Evolutionary conservation across 805 yeast genomes (phyloP).

Genomic region (Yarrowia divulgata): DNA sequence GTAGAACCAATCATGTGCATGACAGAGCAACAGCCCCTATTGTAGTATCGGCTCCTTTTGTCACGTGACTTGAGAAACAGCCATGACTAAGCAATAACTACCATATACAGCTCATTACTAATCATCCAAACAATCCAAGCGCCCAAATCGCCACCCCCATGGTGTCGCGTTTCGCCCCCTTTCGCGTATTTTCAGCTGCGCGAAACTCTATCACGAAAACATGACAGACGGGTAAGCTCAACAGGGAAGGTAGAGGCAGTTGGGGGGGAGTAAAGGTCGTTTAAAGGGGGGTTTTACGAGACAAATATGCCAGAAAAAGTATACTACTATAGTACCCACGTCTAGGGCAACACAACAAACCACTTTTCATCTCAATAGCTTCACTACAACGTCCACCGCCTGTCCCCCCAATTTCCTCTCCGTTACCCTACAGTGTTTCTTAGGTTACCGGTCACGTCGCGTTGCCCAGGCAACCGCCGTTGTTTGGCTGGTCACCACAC

Average conservation of each 20-base stretch:
- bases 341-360: neutral
- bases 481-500: conserved; percentile 26
- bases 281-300: too few relatives aligned
- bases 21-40: too few relatives aligned
- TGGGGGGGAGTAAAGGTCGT: neutral
- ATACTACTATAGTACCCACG: neutral
- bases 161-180: conserved; percentile 26
- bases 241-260: neutral
- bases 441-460: neutral
- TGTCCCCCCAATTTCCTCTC: too few relatives aligned
- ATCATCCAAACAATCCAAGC: too few relatives aligned
- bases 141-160: neutral
- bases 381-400: neutral
- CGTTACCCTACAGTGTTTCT: conserved; percentile 28
- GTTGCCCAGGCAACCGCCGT: conserved; percentile 26
- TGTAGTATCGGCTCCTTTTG: too few relatives aligned
- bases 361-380: neutral
- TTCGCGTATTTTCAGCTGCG: conserved; percentile 31
- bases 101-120: too few relatives aligned
- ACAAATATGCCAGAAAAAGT: too few relatives aligned
- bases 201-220: conserved; percentile 34
- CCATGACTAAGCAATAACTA: too few relatives aligned
- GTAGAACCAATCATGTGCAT: too few relatives aligned
- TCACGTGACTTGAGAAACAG: too few relatives aligned
- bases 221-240: conserved; percentile 5